Percentiles rank a stretch among this genome's conserved stretches.
Conservation (phyloP, 2,329 filamentous ascomycete genomes). For the Septoria linicola region DNA sequence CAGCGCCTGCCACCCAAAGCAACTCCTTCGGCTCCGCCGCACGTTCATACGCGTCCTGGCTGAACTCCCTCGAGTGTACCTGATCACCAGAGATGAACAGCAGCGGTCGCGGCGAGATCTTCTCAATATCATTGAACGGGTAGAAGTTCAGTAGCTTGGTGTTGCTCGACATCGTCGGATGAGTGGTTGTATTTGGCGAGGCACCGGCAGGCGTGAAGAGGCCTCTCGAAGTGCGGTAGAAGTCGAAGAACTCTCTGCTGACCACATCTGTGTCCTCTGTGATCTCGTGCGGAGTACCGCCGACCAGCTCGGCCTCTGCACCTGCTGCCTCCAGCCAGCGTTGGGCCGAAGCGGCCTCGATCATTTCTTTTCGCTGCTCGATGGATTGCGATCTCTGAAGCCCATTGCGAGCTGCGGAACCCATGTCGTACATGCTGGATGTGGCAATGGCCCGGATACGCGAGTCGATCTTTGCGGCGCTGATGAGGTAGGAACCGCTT, state of each 20-base stretch:
- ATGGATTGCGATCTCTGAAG: constrained; percentile 1
- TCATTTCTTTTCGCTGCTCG: neutral
- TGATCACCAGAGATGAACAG: constrained; percentile 11
- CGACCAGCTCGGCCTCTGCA: neutral
- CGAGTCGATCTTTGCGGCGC: constrained; percentile 15
- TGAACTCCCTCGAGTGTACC: constrained; percentile 16
- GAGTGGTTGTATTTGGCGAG: constrained; percentile 11
- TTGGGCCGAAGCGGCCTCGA: neutral
- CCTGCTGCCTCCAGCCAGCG: neutral
- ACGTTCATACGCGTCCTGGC: constrained; percentile 12
- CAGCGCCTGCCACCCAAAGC: constrained; percentile 6
- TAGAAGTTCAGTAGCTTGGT: constrained; percentile 17
- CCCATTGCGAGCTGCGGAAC: constrained; percentile 7
- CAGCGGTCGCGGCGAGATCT: constrained; percentile 17
- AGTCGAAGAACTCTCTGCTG: constrained; percentile 14
- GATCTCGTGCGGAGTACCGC: constrained; percentile 12
- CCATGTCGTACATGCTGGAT: constrained; percentile 19
- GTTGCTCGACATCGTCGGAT: constrained; percentile 4
- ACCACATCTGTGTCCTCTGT: neutral
- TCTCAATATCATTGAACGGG: constrained; percentile 17
- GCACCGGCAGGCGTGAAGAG: constrained; percentile 4
- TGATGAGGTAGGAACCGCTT: constrained; percentile 11
- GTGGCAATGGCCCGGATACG: constrained; percentile 13
- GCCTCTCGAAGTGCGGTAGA: constrained; percentile 16
- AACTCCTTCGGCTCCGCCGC: constrained; percentile 17